Percentiles rank a stretch among this genome's conserved stretches.
Conservation (phyloP, 306 rosid species). For the Luffa aegyptiaca region DNA sequence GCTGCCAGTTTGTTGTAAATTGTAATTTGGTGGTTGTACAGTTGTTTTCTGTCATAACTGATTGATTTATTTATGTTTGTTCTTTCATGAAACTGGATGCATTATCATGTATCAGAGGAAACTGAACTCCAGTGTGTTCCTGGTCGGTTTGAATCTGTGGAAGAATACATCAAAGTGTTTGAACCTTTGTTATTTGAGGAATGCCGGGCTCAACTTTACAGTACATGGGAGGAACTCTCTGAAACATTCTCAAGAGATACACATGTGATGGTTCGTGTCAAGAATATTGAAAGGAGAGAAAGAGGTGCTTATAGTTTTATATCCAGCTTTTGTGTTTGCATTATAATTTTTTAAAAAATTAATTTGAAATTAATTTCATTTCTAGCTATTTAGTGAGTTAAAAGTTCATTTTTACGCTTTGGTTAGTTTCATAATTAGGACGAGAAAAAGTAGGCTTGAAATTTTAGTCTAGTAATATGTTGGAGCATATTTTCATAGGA, state of each 20-base stretch:
- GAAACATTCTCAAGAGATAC: slow-evolving; percentile 82
- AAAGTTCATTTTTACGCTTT: neutral
- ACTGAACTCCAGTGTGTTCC: slow-evolving; percentile 89
- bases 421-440: neutral
- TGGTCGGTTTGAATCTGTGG: slow-evolving; percentile 83
- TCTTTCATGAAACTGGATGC: slow-evolving; percentile 13
- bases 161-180: slow-evolving; percentile 81
- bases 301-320: slow-evolving; percentile 48
- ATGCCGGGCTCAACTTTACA: slow-evolving; percentile 95
- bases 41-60: neutral
- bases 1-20: neutral
- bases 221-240: slow-evolving; percentile 88
- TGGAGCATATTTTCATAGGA: neutral
- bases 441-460: neutral
- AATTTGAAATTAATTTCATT: neutral
- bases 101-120: slow-evolving; percentile 52
- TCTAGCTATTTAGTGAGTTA: neutral
- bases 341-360: neutral
- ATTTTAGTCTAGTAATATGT: neutral
- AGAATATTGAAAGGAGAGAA: slow-evolving; percentile 79
- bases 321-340: slow-evolving; percentile 7
- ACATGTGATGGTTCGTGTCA: slow-evolving; percentile 80
- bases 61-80: slow-evolving; percentile 8
- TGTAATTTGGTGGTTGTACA: neutral
- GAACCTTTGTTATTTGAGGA: slow-evolving; percentile 99